Evolutionary conservation across 2,329 filamentous ascomycete species (phyloP).

Genomic region (Phyllosticta citribraziliensis): DNA sequence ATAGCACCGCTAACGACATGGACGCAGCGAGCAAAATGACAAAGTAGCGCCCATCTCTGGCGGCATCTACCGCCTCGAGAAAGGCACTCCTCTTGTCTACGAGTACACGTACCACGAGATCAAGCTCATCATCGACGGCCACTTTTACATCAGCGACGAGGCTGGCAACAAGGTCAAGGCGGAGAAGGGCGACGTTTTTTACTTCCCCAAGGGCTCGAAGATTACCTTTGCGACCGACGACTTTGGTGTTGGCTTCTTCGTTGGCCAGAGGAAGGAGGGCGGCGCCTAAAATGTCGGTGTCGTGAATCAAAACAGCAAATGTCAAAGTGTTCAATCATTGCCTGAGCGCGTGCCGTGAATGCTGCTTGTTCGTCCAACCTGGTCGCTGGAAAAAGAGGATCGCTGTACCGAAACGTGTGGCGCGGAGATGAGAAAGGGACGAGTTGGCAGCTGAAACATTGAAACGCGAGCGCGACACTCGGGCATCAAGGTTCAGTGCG

Average conservation of each 20-base stretch:
- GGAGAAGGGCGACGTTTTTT: slow-evolving; percentile 55
- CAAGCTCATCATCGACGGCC: slow-evolving; percentile 62
- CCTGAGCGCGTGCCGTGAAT: neutral
- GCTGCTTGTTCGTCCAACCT: neutral
- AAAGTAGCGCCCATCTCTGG: slow-evolving; percentile 50
- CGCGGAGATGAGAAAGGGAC: no score
- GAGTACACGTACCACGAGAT: slow-evolving; percentile 63
- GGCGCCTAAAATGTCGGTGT: slow-evolving; percentile 9
- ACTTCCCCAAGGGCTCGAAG: slow-evolving; percentile 55
- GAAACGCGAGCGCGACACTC: neutral
- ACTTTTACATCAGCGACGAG: slow-evolving; percentile 55
- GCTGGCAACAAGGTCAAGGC: slow-evolving; percentile 52
- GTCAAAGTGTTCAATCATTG: neutral
- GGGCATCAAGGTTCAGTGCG: neutral
- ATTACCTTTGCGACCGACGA: slow-evolving; percentile 56
- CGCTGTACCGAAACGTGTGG: no score
- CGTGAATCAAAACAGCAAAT: neutral
- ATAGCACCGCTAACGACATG: neutral
- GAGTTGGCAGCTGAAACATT: neutral
- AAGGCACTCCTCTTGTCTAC: slow-evolving; percentile 58
- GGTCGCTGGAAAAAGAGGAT: no score
- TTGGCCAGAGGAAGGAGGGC: slow-evolving; percentile 28
- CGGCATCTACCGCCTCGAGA: slow-evolving; percentile 59
- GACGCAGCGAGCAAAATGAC: slow-evolving; percentile 41
- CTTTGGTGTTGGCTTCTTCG: slow-evolving; percentile 53